These are phyloP conservation scores for Ascocoryne sarcoides DNA, from an alignment of 2,329 filamentous ascomycete species.

Conservation along the genomic window DNA sequence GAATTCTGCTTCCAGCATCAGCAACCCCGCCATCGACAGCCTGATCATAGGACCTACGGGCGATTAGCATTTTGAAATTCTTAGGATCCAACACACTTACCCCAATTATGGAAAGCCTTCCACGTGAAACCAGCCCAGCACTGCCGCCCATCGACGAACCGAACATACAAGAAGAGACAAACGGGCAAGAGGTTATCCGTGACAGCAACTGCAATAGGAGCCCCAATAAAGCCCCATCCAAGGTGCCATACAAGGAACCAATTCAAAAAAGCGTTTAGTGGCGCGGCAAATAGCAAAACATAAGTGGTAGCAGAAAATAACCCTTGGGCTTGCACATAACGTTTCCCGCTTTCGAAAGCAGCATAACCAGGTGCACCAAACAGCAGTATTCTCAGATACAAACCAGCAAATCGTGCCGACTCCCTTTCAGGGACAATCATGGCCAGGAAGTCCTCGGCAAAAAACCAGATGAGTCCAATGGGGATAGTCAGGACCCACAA, in stretches of 20 bases:
- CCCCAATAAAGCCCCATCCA: conserved; percentile 64
- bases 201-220: conserved; percentile 67
- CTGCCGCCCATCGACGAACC: conserved; percentile 59
- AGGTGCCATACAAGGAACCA: conserved; percentile 71
- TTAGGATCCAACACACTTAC: conserved; percentile 10
- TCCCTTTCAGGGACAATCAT: conserved; percentile 62
- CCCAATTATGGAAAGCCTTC: conserved; percentile 65
- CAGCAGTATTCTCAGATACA: conserved; percentile 63
- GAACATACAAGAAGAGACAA: conserved; percentile 65
- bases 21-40: conserved; percentile 76
- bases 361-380: conserved; percentile 68
- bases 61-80: conserved; percentile 7
- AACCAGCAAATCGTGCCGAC: conserved; percentile 61
- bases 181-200: conserved; percentile 68
- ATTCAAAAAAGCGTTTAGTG: conserved; percentile 68
- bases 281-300: conserved; percentile 66
- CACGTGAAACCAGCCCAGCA: conserved; percentile 77
- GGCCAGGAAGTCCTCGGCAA: conserved; percentile 55
- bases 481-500: conserved; percentile 64
- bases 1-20: conserved; percentile 93
- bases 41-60: conserved; percentile 62
- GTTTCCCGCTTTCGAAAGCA: conserved; percentile 67
- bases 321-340: conserved; percentile 76
- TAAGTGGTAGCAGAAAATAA: conserved; percentile 74
- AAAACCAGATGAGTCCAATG: conserved; percentile 63